phyloP scores from a whole-genome alignment of 2,329 filamentous ascomycete genomes.

The Pseudocercospora musae region DNA sequence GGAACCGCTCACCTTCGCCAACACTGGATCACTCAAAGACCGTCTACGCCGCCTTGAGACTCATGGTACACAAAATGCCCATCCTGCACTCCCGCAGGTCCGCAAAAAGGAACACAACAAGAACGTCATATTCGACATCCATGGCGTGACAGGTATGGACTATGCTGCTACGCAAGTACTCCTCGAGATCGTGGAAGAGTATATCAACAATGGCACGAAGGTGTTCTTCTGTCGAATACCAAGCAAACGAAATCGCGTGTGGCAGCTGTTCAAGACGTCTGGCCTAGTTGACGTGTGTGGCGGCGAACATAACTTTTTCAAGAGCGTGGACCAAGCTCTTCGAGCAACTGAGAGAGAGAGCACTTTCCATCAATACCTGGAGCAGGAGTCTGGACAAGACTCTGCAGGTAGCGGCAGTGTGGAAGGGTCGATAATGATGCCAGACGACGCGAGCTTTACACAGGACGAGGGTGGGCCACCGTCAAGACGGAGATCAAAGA shows the following conservation, averaged over 20 bases:
- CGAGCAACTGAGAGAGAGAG: conserved; percentile 68
- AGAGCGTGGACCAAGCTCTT: conserved; percentile 79
- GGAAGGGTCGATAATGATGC: background rate
- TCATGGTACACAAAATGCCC: conserved; percentile 80
- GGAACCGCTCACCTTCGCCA: conserved; percentile 93
- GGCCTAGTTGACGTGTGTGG: conserved; percentile 84
- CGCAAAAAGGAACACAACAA: conserved; percentile 76
- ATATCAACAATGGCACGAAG: conserved; percentile 70
- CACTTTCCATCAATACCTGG: conserved; percentile 14
- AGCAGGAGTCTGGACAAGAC: background rate
- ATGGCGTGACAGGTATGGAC: conserved; percentile 93
- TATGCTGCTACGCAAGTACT: conserved; percentile 91
- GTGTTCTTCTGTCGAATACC: conserved; percentile 70
- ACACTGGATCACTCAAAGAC: conserved; percentile 83
- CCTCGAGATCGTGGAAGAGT: conserved; percentile 78
- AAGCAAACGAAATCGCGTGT: conserved; percentile 55
- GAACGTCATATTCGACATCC: conserved; percentile 95
- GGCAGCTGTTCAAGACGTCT: conserved; percentile 68
- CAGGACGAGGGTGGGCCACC: conserved; percentile 9
- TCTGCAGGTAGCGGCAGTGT: conserved; percentile 3
- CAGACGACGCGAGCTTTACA: conserved; percentile 3
- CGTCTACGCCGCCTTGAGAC: conserved; percentile 79
- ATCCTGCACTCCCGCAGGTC: conserved; percentile 81
- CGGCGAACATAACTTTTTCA: conserved; percentile 73
- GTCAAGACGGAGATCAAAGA: background rate